phyloP scores from a whole-genome alignment of 2,329 filamentous ascomycete species.

The Ophiostoma novo-ulmi region DNA sequence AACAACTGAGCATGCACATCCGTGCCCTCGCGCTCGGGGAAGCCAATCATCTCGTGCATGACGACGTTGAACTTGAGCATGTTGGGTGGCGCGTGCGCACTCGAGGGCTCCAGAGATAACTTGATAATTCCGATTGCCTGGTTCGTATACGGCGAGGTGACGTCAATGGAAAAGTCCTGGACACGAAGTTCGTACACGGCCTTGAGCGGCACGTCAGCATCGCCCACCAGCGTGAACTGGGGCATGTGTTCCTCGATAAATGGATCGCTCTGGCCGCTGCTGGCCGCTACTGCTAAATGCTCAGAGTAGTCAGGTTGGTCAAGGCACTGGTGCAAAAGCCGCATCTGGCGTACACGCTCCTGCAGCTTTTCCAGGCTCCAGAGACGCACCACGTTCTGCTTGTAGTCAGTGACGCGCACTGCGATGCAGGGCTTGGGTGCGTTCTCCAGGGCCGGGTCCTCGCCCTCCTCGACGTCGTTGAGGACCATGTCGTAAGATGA shows the following conservation, averaged over 20 bases:
- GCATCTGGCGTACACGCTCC: slow-evolving; percentile 82
- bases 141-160: slow-evolving; percentile 86
- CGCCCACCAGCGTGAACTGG: slow-evolving; percentile 85
- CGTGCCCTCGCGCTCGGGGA: slow-evolving; percentile 90
- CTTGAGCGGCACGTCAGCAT: slow-evolving; percentile 84
- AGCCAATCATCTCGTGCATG: slow-evolving; percentile 92
- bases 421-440: slow-evolving; percentile 85
- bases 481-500: slow-evolving; percentile 97
- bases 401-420: slow-evolving; percentile 86
- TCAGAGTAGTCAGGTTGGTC: slow-evolving; percentile 92
- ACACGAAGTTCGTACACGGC: slow-evolving; percentile 93
- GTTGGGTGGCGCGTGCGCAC: slow-evolving; percentile 82
- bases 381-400: slow-evolving; percentile 75
- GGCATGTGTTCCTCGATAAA: slow-evolving; percentile 90
- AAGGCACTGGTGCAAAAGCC: slow-evolving; percentile 94
- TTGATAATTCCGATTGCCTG: slow-evolving; percentile 87
- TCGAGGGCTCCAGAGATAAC: slow-evolving; percentile 86
- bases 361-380: slow-evolving; percentile 95
- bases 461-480: slow-evolving; percentile 82
- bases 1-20: slow-evolving; percentile 97
- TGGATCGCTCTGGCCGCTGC: slow-evolving; percentile 58
- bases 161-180: slow-evolving; percentile 87
- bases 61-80: slow-evolving; percentile 98
- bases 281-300: slow-evolving; percentile 65
- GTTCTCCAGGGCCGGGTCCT: slow-evolving; percentile 73